Base-by-base conservation (phyloP, 2,329 filamentous ascomycete genomes). In the Penicillium hesseltinei region DNA sequence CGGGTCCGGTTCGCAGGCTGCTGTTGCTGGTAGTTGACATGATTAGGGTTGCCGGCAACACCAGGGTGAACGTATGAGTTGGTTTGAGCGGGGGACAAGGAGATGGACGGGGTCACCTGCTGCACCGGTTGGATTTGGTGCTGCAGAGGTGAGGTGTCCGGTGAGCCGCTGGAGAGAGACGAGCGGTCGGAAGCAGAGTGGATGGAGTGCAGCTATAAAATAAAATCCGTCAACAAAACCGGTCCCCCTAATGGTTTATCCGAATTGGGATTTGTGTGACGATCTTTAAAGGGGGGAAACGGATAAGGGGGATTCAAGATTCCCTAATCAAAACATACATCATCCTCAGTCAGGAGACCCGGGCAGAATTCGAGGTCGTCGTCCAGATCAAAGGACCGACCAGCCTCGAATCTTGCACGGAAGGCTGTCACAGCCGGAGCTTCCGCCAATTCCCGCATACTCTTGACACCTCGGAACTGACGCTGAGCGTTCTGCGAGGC, bases 331-430 rank as follows among this genome's bases (percentile, higher is more conserved):
- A 43, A 62, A 77, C 76, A 71, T 87, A 96, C 92, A 86, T 96
- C 92, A 77, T 85, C 92, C 78, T 97, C 92, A 36, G 92, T 96
- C 80, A 97, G 81, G 67, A 97, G 84, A 73, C 88, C 87, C 62
- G 93, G 93, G 78, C 92, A 97, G 77, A 97, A 97, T 76, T 96
- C 89, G 78, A 96, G 84, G 74, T 97, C 93, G 73, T 97, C 93
- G 71, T 97, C 93, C 61, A 97, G 83, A 68, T 97, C 93, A 71
- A 97, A 97, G 10, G 92, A 96, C 58, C 92, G 87, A 58, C 90
- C 91, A 63, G 91, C 90, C 79, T 97, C 92, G 67, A 96, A 96
- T 71, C 92, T 88, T 66, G 86, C 86, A 67, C 93, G 89, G 80
- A 96, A 97, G 62, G 87, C 86, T 60, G 84, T 83, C 59, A 95